Base-by-base conservation (phyloP, 106 monocot genomes). In the Dioscorea zingiberensis region DNA sequence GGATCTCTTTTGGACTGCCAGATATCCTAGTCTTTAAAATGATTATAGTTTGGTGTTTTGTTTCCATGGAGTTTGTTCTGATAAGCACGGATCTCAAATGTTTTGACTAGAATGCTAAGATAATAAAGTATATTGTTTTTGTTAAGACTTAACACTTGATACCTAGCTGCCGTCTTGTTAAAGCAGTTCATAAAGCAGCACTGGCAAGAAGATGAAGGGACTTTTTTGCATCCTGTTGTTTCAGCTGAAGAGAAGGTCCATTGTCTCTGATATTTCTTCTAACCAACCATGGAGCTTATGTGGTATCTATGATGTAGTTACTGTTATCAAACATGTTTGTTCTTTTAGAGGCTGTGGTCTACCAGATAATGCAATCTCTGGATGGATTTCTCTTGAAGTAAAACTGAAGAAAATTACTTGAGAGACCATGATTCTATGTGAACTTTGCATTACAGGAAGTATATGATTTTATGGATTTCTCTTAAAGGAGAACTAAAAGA, bases 161-260 rank as follows among this genome's bases (percentile, higher is more conserved):
- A 97, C 97, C 79, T 97, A 24, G 72, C 97, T 38, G 97, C 91
- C 25, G 97, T 97, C 54, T 69, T 97, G 55, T 73, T 97, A 51
- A 97, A 97, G 69, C 97, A 97, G 67, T 97, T 92, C 62, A 85
- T 91, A 72, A 88, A 92, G 69, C 88, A 97, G 64, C 97, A 97
- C 67, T 97, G 97, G 97, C 80, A 83, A 69, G 91, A 88, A 70
- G 91, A 77, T n/a, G 91, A 86, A 25, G 97, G 88, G 58, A 66
- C 59, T 59, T 97, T 97, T 64, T 47, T 82, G n/a, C 78, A 77
- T 64, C 97, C 95, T 65, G 81, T 85, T 56, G 88, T 88, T 68
- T 86, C 83, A 13, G 26, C 78, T 70, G 66, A 48, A 67, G 97
- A 97, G 77, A 97, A 97, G 97, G 97, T 90, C 21, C 29, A 29